Evolutionary conservation across 331 rosid species (phyloP), one percentile per base, ranked within the genome.

Genomic region (Stylosanthes scabra): DNA sequence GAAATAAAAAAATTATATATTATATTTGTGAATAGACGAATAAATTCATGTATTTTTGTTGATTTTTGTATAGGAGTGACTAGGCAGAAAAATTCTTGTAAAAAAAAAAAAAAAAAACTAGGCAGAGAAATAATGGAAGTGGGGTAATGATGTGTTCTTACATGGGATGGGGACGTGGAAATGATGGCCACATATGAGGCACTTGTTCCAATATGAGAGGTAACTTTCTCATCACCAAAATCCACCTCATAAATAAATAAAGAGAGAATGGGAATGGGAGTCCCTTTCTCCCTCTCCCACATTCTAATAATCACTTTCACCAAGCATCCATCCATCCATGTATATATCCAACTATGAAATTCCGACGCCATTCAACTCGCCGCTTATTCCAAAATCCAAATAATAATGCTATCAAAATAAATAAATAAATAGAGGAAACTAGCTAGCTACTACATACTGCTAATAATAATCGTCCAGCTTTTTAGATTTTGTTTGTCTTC

Each of bases 401-500:
- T 31, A 31, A 31, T 31, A n/a, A n/a, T n/a, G n/a, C n/a, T 31
- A 31, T 31, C n/a, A n/a, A 31, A 31, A 31, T 2, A 31, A 51
- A 10, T 5, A 40, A 72, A 31, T 31, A 31, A 7, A 29, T 52
- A 62, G 1, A 56, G 44, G n/a, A 56, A 64, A 28, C 65, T n/a
- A n/a, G n/a, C n/a, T n/a, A n/a, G n/a, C n/a, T n/a, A n/a, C n/a
- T n/a, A n/a, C n/a, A n/a, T 41, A 6, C 46, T 51, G 59, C 45
- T 31, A 5, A 3, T 31, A 31, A 31, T 31, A 31, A 31, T 31
- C 37, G 3, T 57, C 29, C 71, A 28, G 50, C 76, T 76, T 71
- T 71, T 0, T 66, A 79, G 74, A 83, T 75, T 28, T 76, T 72
- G 28, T 67, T 41, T 45, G 72, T 71, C 76, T 25, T 72, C 57